Evolutionary conservation across 225 moss, liverwort and hornwort species (phyloP).

Genomic region (Lunularia cruciata): DNA sequence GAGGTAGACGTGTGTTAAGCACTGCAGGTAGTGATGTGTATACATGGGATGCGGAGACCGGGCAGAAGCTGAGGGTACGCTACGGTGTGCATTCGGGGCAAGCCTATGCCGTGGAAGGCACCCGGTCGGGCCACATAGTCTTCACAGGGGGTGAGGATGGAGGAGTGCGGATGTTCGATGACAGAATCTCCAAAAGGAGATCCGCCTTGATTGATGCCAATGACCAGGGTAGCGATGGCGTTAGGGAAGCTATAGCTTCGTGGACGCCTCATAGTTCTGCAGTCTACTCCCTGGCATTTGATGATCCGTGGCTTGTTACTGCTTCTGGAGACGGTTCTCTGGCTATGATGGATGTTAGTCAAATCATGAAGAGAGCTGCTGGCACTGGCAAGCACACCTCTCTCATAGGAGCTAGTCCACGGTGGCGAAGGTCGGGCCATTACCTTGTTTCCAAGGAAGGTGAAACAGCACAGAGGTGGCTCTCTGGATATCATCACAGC

Average conservation of each 20-base stretch:
- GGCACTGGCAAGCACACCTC: constrained; percentile 52
- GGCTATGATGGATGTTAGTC: constrained; percentile 94
- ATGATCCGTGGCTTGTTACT: constrained; percentile 96
- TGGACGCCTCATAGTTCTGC: constrained; percentile 77
- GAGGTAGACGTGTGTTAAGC: constrained; percentile 70
- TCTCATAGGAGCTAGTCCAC: constrained; percentile 12
- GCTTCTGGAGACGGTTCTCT: constrained; percentile 80
- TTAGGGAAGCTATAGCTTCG: constrained; percentile 61
- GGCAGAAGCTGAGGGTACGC: constrained; percentile 61
- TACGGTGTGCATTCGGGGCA: constrained; percentile 72
- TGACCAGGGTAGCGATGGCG: constrained; percentile 20
- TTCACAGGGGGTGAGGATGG: constrained; percentile 97
- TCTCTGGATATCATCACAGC: constrained; percentile 71
- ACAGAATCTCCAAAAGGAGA: constrained; percentile 57
- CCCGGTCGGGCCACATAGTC: constrained; percentile 80
- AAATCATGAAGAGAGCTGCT: constrained; percentile 73
- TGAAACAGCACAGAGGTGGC: constrained; percentile 71
- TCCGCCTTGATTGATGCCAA: constrained; percentile 37
- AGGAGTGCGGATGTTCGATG: constrained; percentile 89
- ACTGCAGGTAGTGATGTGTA: constrained; percentile 91
- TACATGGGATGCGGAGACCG: constrained; percentile 83
- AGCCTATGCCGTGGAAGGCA: constrained; percentile 88
- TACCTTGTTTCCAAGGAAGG: constrained; percentile 57
- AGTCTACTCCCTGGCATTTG: constrained; percentile 84
- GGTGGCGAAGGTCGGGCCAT: constrained; percentile 38